These are phyloP conservation scores for Pulveroboletus ravenelii DNA, from an alignment of 768 basidiomycete species.

Conservation along the genomic window DNA sequence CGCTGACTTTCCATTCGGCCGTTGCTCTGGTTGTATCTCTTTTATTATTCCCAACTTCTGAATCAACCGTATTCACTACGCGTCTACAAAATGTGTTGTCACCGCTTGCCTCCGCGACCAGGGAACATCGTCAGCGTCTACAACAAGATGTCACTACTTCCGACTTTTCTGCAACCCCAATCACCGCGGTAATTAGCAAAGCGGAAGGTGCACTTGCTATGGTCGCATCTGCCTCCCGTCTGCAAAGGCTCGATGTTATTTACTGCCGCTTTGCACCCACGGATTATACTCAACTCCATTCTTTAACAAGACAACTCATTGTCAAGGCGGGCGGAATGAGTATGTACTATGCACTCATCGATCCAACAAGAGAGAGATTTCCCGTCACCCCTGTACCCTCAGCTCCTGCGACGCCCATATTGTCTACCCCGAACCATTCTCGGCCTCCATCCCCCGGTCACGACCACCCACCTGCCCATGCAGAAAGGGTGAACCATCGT, in stretches of 20 bases:
- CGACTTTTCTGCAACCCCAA: constrained; percentile 30
- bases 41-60: constrained; percentile 57
- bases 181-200: constrained; percentile 30
- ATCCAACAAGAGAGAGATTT: constrained; percentile 57
- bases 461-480: neutral
- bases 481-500: neutral
- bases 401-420: constrained; percentile 32
- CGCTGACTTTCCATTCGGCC: constrained; percentile 55
- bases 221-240: constrained; percentile 46
- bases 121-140: constrained; percentile 45
- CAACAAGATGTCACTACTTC: constrained; percentile 35
- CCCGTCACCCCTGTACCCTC: constrained; percentile 43
- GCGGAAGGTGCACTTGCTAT: constrained; percentile 50
- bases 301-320: constrained; percentile 44
- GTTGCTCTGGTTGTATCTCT: constrained; percentile 49
- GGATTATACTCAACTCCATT: constrained; percentile 52
- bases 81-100: constrained; percentile 44
- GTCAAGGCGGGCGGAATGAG: constrained; percentile 60
- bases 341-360: constrained; percentile 58
- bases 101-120: constrained; percentile 44
- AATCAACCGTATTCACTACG: constrained; percentile 54
- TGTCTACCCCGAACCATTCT: constrained; percentile 30
- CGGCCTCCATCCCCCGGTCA: constrained; percentile 30
- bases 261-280: constrained; percentile 55
- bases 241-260: constrained; percentile 56